Evolutionary conservation across 495 filamentous ascomycete genomes (phyloP).

Genomic region (Xylaria flabelliformis): DNA sequence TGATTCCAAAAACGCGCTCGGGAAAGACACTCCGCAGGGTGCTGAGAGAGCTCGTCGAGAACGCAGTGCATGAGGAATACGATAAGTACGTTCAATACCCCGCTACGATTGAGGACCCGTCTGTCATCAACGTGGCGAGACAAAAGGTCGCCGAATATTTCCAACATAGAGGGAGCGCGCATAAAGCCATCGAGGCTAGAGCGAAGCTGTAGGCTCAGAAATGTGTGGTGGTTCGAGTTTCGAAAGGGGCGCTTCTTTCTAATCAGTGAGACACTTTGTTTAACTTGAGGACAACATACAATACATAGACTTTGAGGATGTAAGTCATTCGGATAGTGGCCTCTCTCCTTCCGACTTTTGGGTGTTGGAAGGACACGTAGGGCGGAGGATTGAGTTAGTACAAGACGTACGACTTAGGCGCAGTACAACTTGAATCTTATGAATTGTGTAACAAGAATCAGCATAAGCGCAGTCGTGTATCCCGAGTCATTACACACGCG

Average conservation of each 20-base stretch:
- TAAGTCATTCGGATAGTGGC: no score
- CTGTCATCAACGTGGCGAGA: slow-evolving; percentile 57
- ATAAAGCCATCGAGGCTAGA: slow-evolving; percentile 59
- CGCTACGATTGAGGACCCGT: slow-evolving; percentile 61
- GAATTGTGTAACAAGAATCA: neutral
- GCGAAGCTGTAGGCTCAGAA: slow-evolving; percentile 60
- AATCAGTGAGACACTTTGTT: neutral
- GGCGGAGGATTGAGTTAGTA: neutral
- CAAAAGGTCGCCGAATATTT: slow-evolving; percentile 59
- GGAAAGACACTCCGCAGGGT: slow-evolving; percentile 88
- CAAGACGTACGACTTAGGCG: neutral
- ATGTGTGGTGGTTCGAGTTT: neutral
- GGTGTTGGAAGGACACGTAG: neutral
- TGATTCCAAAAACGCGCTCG: slow-evolving; percentile 89
- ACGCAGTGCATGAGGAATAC: slow-evolving; percentile 58
- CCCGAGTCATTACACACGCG: neutral
- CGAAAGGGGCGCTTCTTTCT: neutral
- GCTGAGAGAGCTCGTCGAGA: slow-evolving; percentile 80
- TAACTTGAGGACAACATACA: neutral
- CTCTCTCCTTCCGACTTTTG: neutral
- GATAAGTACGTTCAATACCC: slow-evolving; percentile 58
- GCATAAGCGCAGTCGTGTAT: neutral
- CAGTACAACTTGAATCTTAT: neutral
- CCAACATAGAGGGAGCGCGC: slow-evolving; percentile 48
- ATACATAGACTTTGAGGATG: neutral